Evolutionary conservation across 129 eudicot species (phyloP).

Genomic region (Helianthus tuberosus): DNA sequence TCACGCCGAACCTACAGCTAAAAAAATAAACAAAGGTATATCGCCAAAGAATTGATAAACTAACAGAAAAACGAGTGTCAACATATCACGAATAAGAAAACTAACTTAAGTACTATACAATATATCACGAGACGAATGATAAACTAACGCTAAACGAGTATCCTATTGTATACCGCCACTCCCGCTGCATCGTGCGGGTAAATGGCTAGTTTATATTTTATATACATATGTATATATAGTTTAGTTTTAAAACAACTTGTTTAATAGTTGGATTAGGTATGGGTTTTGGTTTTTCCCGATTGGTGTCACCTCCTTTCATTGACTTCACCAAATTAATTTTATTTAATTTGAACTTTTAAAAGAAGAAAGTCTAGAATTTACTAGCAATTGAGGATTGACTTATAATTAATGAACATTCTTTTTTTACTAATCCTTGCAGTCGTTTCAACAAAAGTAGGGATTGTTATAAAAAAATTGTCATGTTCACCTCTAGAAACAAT

Average conservation of each 20-base stretch:
- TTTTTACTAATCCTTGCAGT: not conserved
- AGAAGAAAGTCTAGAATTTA: not conserved
- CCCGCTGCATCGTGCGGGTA: too few relatives aligned
- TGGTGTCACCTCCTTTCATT: slow-evolving; percentile 16
- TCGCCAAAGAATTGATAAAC: too few relatives aligned
- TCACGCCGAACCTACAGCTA: too few relatives aligned
- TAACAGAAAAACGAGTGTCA: too few relatives aligned
- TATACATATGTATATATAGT: not conserved
- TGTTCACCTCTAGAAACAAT: slow-evolving; percentile 9
- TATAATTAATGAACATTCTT: not conserved
- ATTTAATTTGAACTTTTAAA: not conserved
- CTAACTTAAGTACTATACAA: too few relatives aligned
- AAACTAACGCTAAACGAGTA: too few relatives aligned
- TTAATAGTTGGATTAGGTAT: slow-evolving; percentile 16
- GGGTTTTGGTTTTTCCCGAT: not conserved
- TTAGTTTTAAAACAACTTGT: slow-evolving; percentile 15
- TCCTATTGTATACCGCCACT: too few relatives aligned
- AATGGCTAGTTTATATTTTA: too few relatives aligned
- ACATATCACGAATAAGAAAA: too few relatives aligned
- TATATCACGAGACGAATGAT: too few relatives aligned
- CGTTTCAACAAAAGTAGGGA: slow-evolving; percentile 10
- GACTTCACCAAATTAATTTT: slow-evolving; percentile 4
- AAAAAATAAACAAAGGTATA: too few relatives aligned
- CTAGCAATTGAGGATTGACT: slow-evolving; percentile 10
- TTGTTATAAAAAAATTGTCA: not conserved